These are phyloP conservation scores for Thermochaetoides thermophila DNA, from an alignment of 495 filamentous ascomycete genomes.

Conservation along the genomic window DNA sequence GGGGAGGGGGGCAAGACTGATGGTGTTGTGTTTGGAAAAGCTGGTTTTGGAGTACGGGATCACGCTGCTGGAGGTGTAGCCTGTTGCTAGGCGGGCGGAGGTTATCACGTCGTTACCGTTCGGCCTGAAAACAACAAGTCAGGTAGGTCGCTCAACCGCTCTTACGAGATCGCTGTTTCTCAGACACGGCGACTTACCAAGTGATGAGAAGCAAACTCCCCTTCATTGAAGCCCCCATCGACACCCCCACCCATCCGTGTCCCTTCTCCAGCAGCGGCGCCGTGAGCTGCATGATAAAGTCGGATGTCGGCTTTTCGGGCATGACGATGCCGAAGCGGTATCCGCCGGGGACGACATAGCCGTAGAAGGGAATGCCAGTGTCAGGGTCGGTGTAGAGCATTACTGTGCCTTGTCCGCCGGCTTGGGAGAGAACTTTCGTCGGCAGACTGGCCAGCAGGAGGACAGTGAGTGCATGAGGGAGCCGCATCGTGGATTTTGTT, in stretches of 20 bases:
- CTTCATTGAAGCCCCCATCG: conserved; percentile 10
- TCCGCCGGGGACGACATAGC: conserved; percentile 5
- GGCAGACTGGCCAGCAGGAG: not conserved
- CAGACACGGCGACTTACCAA: conserved; percentile 3
- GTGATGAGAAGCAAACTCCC: conserved; percentile 10
- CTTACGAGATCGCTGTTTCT: not conserved
- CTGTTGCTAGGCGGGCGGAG: conserved; percentile 5
- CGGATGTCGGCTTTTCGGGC: conserved; percentile 8
- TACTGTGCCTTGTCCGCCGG: conserved; percentile 14
- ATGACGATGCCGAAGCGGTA: conserved; percentile 18
- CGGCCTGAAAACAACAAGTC: not conserved
- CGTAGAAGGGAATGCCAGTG: conserved; percentile 15
- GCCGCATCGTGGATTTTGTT: no score
- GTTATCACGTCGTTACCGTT: conserved; percentile 3
- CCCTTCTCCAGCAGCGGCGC: conserved; percentile 8
- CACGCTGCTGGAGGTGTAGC: conserved; percentile 4
- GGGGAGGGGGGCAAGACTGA: conserved; percentile 7
- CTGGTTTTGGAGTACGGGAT: no score
- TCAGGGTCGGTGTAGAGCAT: conserved; percentile 14
- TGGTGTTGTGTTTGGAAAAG: not conserved
- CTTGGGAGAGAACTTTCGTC: not conserved
- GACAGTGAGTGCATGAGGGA: no score
- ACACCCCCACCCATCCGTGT: conserved; percentile 15
- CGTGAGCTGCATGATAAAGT: conserved; percentile 18
- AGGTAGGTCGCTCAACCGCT: not conserved